Evolutionary conservation across 1,284 basidiomycete genomes (phyloP).

Genomic region (Gastroboletus turbinatus): DNA sequence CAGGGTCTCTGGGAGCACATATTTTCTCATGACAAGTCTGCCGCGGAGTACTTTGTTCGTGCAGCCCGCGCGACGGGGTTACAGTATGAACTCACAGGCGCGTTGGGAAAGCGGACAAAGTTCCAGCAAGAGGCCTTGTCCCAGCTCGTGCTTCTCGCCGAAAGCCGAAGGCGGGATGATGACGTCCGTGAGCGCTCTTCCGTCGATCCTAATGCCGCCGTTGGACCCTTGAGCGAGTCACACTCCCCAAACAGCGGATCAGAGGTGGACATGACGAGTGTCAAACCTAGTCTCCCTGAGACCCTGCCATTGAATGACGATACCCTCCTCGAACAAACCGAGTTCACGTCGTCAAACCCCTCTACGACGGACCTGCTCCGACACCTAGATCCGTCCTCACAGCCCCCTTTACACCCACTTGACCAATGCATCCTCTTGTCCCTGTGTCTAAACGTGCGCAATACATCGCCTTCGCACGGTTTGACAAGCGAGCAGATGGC

Average conservation of each 20-base stretch:
- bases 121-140: constrained; percentile 86
- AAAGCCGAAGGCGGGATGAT: constrained; percentile 63
- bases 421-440: constrained; percentile 90
- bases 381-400: constrained; percentile 79
- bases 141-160: constrained; percentile 93
- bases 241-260: constrained; percentile 10
- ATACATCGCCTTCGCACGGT: constrained; percentile 84
- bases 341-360: constrained; percentile 76
- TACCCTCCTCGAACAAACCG: constrained; percentile 91
- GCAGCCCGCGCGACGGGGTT: constrained; percentile 80
- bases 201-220: constrained; percentile 16
- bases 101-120: constrained; percentile 92
- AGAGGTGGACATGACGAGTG: constrained; percentile 6
- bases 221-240: constrained; percentile 16
- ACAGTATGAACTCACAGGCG: constrained; percentile 91
- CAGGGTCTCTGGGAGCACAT: constrained; percentile 79
- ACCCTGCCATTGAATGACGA: constrained; percentile 91
- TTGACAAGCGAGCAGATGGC: constrained; percentile 88
- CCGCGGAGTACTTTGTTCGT: constrained; percentile 77
- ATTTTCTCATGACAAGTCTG: constrained; percentile 73
- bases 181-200: constrained; percentile 12
- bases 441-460: constrained; percentile 86
- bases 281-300: constrained; percentile 57
- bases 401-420: constrained; percentile 85
- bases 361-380: constrained; percentile 45